These are phyloP conservation scores for Saccharomyces hybrid DNA, from an alignment of 1,139 yeast genomes.

Conservation along the genomic window DNA sequence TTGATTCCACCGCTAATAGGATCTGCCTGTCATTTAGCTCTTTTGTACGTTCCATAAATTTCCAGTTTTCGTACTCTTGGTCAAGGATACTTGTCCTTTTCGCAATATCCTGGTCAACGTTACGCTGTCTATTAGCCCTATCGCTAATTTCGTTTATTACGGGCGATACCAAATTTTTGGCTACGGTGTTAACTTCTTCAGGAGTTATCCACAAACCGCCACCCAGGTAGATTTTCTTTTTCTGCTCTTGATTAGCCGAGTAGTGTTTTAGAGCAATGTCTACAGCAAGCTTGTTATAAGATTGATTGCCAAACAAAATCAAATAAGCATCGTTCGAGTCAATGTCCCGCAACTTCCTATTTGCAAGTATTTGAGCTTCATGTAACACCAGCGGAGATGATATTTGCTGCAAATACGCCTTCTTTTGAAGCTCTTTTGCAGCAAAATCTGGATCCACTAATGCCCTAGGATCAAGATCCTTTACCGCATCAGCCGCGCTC, in stretches of 20 bases:
- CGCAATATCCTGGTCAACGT: constrained; percentile 51
- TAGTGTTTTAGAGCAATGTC: constrained; percentile 42
- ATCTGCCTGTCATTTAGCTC: constrained; percentile 33
- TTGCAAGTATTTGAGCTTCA: constrained; percentile 55
- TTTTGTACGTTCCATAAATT: constrained; percentile 29
- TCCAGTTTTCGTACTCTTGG: constrained; percentile 24
- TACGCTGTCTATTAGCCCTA: constrained; percentile 68
- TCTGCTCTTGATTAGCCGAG: constrained; percentile 37
- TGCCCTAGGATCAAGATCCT: constrained; percentile 25
- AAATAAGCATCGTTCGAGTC: constrained; percentile 35
- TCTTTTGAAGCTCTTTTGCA: constrained; percentile 13
- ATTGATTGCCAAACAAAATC: constrained; percentile 33
- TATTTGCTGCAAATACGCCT: constrained; percentile 20
- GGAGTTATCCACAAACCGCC: constrained; percentile 80
- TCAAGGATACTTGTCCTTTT: constrained; percentile 41
- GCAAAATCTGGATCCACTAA: constrained; percentile 8
- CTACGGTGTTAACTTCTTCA: constrained; percentile 72
- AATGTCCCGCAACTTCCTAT: constrained; percentile 39
- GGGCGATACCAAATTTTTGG: constrained; percentile 76
- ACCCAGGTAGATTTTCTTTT: constrained; percentile 55
- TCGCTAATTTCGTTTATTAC: constrained; percentile 66
- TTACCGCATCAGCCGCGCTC: constrained; percentile 45
- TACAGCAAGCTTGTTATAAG: constrained; percentile 42
- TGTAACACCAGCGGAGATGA: constrained; percentile 45
- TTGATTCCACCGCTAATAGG: constrained; percentile 31